phyloP scores from a whole-genome alignment of 2,329 filamentous ascomycete genomes.

The Colletotrichum lini region DNA sequence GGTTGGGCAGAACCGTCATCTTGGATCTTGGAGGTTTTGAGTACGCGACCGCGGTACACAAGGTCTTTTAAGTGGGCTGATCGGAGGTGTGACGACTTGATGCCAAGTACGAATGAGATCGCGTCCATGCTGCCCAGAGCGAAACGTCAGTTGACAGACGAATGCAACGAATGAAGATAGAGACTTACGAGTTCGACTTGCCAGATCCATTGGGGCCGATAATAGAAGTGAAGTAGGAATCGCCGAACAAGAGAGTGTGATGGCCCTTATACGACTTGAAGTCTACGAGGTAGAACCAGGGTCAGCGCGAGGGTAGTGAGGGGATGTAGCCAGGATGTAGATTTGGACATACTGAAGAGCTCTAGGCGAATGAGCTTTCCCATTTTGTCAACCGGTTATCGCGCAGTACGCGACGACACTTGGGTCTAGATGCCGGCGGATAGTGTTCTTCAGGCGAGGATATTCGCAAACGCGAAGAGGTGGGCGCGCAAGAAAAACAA shows the following conservation, averaged over 20 bases:
- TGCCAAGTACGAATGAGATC: constrained; percentile 98
- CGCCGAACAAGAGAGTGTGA: constrained; percentile 93
- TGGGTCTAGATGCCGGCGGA: neutral
- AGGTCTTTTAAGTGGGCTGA: constrained; percentile 95
- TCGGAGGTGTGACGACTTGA: constrained; percentile 97
- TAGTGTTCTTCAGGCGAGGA: constrained; percentile 8
- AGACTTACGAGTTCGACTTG: constrained; percentile 92
- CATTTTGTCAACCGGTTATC: constrained; percentile 71
- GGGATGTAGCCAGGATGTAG: constrained; percentile 4
- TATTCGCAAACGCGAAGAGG: constrained; percentile 22
- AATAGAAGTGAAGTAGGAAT: constrained; percentile 99
- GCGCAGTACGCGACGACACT: constrained; percentile 24
- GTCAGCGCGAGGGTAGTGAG: constrained; percentile 23
- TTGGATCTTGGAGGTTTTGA: constrained; percentile 93
- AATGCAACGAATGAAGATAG: constrained; percentile 10
- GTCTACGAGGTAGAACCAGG: constrained; percentile 66
- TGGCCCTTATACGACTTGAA: constrained; percentile 99
- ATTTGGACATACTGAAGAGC: constrained; percentile 81
- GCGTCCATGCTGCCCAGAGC: constrained; percentile 85
- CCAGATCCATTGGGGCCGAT: constrained; percentile 99
- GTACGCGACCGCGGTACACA: constrained; percentile 93
- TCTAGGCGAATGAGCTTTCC: constrained; percentile 96
- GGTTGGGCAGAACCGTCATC: constrained; percentile 84
- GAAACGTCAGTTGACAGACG: constrained; percentile 44
- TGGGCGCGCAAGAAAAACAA: constrained; percentile 14